Conservation (phyloP, 2,329 filamentous ascomycete genomes). For the Aspergillus nomiae region DNA sequence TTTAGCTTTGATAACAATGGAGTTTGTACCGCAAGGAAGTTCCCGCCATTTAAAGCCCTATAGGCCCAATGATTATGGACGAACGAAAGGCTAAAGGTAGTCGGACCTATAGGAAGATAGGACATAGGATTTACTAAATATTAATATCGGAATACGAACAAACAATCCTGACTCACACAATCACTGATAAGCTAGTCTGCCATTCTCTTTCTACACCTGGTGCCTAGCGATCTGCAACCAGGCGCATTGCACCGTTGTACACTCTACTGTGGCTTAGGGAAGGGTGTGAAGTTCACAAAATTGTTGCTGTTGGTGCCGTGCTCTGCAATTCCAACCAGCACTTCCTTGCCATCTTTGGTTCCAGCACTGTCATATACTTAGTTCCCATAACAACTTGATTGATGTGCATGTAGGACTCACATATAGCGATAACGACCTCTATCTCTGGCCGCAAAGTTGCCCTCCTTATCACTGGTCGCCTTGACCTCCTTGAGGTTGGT, state of each 20-base stretch:
- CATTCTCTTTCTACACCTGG: neutral
- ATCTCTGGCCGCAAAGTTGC: neutral
- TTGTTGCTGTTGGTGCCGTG: neutral
- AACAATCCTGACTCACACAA: neutral
- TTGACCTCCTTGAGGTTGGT: neutral
- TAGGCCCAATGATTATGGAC: neutral
- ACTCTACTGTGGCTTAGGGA: neutral
- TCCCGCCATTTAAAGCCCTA: neutral
- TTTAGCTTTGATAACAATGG: too few relatives aligned
- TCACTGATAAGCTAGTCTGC: neutral
- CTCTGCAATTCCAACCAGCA: neutral
- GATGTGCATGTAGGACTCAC: neutral
- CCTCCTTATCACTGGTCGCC: neutral
- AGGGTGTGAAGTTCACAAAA: neutral
- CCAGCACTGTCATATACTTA: neutral
- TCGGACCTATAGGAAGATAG: neutral
- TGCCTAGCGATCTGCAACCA: neutral
- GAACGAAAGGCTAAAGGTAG: neutral
- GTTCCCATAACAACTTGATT: neutral
- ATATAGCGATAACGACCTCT: neutral
- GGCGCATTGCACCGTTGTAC: neutral
- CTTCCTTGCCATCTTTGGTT: neutral
- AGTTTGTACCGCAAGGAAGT: too few relatives aligned
- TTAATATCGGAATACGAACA: neutral
- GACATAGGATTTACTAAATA: neutral